Conservation (phyloP, 1,284 basidiomycete genomes). For the Trichosporon coremiiforme region DNA sequence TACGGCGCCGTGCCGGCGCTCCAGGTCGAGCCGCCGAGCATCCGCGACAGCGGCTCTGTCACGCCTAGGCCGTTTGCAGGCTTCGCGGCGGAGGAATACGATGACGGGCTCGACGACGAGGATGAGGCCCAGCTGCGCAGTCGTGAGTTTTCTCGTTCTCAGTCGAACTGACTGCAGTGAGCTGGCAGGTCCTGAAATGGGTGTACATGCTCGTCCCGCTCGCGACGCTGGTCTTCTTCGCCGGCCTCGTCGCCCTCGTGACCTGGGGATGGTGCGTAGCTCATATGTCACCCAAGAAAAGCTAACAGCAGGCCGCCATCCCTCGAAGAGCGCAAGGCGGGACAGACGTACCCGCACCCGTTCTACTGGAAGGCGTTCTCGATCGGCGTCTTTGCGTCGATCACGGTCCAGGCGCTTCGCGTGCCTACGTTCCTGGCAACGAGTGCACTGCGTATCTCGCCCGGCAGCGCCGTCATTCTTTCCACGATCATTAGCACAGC, state of each 20-base stretch:
- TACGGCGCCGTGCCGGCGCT: slow-evolving; percentile 25
- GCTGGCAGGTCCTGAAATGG: slow-evolving; percentile 50
- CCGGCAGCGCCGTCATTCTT: slow-evolving; percentile 13
- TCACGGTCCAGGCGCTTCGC: slow-evolving; percentile 50
- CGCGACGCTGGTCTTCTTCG: slow-evolving; percentile 45
- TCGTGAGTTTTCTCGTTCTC: too few species aligned
- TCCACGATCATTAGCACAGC: slow-evolving; percentile 44
- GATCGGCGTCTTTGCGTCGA: slow-evolving; percentile 51
- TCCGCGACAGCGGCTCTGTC: neutral
- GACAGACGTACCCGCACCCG: slow-evolving; percentile 53
- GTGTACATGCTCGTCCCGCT: slow-evolving; percentile 52
- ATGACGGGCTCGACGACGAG: slow-evolving; percentile 18
- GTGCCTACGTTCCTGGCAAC: slow-evolving; percentile 47
- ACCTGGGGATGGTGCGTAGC: slow-evolving; percentile 51
- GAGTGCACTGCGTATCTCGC: slow-evolving; percentile 37
- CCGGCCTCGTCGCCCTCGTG: slow-evolving; percentile 44
- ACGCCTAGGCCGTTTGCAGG: neutral
- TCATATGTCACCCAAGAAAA: neutral
- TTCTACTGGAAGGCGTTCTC: slow-evolving; percentile 51
- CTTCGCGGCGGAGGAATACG: slow-evolving; percentile 11
- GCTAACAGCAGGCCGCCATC: slow-evolving; percentile 51
- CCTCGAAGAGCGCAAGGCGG: slow-evolving; percentile 43
- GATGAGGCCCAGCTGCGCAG: slow-evolving; percentile 20
- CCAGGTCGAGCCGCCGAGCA: slow-evolving; percentile 23
- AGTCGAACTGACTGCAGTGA: slow-evolving; percentile 38